A percentile compares a stretch with the other conserved stretches of the same genome.
Conservation (phyloP, 1,284 basidiomycete genomes). For the Boletus mariae region DNA sequence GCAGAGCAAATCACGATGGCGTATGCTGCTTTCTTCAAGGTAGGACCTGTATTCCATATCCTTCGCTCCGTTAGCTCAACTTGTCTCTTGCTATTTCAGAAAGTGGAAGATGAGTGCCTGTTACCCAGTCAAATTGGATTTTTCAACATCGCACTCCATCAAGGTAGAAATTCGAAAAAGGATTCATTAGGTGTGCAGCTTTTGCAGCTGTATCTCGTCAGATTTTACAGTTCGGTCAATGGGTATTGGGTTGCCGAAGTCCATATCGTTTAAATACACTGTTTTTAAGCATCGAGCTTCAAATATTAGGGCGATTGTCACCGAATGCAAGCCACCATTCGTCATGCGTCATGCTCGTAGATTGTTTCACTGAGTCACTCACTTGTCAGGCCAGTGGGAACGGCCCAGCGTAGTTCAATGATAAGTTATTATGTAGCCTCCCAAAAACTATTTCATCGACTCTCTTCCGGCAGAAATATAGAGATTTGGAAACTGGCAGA, state of each 20-base stretch:
- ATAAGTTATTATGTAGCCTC: too few relatives aligned
- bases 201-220: constrained; percentile 11
- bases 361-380: too few relatives aligned
- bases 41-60: not conserved
- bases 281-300: not conserved
- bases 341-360: too few relatives aligned
- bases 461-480: too few relatives aligned
- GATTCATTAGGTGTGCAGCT: constrained; percentile 17
- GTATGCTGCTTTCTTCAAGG: constrained; percentile 11
- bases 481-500: too few relatives aligned
- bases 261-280: constrained; percentile 11
- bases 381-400: too few relatives aligned
- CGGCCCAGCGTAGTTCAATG: too few relatives aligned
- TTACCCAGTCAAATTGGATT: not conserved
- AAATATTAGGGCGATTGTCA: too few relatives aligned
- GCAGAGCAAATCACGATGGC: not conserved
- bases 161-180: not conserved
- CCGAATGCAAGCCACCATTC: too few relatives aligned
- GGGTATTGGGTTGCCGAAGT: constrained; percentile 18
- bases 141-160: constrained; percentile 18
- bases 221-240: not conserved
- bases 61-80: not conserved
- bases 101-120: not conserved
- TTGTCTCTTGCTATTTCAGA: constrained; percentile 2
- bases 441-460: too few relatives aligned